Percentiles rank a stretch among this genome's conserved stretches.
phyloP scores from a whole-genome alignment of 129 eudicot species.

The Logfia minima region DNA sequence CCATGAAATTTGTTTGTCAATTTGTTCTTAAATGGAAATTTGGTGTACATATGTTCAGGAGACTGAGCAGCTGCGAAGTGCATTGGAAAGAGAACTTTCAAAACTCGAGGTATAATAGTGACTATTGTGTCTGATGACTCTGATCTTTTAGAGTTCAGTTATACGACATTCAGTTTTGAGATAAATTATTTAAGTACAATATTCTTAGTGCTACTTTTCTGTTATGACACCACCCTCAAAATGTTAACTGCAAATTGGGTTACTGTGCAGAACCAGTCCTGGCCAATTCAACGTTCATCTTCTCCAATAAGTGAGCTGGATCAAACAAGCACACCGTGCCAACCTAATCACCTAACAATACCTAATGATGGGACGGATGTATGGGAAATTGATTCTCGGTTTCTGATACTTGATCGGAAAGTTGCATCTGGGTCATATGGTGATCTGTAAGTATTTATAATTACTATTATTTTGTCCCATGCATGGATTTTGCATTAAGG shows the following conservation, averaged over 20 bases:
- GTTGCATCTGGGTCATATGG: slow-evolving; percentile 97
- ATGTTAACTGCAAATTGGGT: slow-evolving; percentile 6
- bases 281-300: slow-evolving; percentile 52
- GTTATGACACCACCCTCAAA: background rate
- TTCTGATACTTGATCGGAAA: slow-evolving; percentile 70
- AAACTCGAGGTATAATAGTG: slow-evolving; percentile 62
- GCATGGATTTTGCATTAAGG: slow-evolving; percentile 1
- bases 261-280: slow-evolving; percentile 60
- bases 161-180: background rate
- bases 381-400: slow-evolving; percentile 91
- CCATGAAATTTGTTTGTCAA: background rate
- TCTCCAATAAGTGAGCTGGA: slow-evolving; percentile 56
- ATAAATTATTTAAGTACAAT: background rate
- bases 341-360: slow-evolving; percentile 61
- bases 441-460: slow-evolving; percentile 68
- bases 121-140: background rate
- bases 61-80: slow-evolving; percentile 71
- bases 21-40: background rate
- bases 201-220: background rate
- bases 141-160: background rate
- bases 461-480: background rate
- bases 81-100: slow-evolving; percentile 56
- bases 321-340: slow-evolving; percentile 36
- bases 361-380: slow-evolving; percentile 96
- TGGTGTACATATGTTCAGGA: slow-evolving; percentile 50